These are phyloP conservation scores for Cyberlindnera euphorbiae DNA, from an alignment of 805 yeast genomes.

Conservation along the genomic window DNA sequence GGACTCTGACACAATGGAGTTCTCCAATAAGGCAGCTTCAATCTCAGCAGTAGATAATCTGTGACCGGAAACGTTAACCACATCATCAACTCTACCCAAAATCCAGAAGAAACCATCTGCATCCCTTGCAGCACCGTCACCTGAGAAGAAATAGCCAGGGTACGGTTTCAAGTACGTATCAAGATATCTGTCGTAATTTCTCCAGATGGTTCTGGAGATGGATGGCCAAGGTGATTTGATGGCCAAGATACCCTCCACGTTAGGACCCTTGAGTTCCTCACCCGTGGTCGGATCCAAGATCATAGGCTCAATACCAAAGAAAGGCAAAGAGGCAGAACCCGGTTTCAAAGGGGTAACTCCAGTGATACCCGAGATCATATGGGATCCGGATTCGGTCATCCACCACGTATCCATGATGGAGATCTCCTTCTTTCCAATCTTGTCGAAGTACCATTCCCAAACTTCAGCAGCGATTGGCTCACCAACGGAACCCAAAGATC, in stretches of 20 bases:
- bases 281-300: conserved; percentile 94
- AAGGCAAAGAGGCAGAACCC: conserved; percentile 94
- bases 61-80: conserved; percentile 96
- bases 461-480: conserved; percentile 98
- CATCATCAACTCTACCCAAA: conserved; percentile 97
- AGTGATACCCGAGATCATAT: conserved; percentile 89
- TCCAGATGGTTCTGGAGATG: conserved; percentile 95
- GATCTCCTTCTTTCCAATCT: conserved; percentile 67
- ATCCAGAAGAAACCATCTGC: conserved; percentile 97
- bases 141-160: conserved; percentile 91
- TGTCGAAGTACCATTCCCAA: conserved; percentile 97
- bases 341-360: conserved; percentile 95
- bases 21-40: conserved; percentile 84
- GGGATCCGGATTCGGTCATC: conserved; percentile 98
- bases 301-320: conserved; percentile 88
- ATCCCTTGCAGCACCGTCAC: conserved; percentile 98
- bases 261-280: conserved; percentile 74
- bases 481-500: conserved; percentile 95
- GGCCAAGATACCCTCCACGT: conserved; percentile 95
- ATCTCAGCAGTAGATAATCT: conserved; percentile 98
- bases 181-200: conserved; percentile 77
- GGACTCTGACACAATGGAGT: conserved; percentile 78
- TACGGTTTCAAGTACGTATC: conserved; percentile 93
- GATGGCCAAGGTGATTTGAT: conserved; percentile 94
- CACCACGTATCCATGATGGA: conserved; percentile 77